Evolutionary conservation across 805 yeast genomes (phyloP).

Genomic region (Kuraishia hungarica): DNA sequence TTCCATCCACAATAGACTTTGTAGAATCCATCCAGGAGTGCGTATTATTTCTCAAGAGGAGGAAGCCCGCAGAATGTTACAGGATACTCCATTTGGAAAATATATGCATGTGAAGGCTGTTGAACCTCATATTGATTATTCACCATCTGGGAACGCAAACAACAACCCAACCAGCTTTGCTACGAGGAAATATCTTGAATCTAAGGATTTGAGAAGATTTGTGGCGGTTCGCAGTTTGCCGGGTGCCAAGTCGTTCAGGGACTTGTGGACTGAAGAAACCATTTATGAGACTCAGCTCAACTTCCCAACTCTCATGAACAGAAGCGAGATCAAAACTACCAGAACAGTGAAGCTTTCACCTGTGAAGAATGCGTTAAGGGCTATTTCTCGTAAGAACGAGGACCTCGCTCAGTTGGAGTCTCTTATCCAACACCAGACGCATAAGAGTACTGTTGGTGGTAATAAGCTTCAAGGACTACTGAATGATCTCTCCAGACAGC

Average conservation of each 20-base stretch:
- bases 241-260: slow-evolving; percentile 61
- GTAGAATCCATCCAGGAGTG: slow-evolving; percentile 76
- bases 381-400: slow-evolving; percentile 58
- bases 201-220: slow-evolving; percentile 64
- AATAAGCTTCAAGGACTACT: slow-evolving; percentile 31
- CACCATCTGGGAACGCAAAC: slow-evolving; percentile 16
- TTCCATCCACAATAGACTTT: slow-evolving; percentile 68
- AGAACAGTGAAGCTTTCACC: slow-evolving; percentile 62
- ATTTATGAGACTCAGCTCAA: slow-evolving; percentile 66
- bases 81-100: slow-evolving; percentile 58
- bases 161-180: slow-evolving; percentile 44
- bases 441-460: slow-evolving; percentile 41
- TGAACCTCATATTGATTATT: slow-evolving; percentile 52
- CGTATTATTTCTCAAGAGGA: slow-evolving; percentile 48
- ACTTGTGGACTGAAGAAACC: slow-evolving; percentile 85
- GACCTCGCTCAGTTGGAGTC: slow-evolving; percentile 66
- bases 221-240: slow-evolving; percentile 64
- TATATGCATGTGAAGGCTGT: slow-evolving; percentile 66
- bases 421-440: slow-evolving; percentile 40
- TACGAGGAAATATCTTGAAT: slow-evolving; percentile 66
- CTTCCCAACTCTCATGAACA: slow-evolving; percentile 84
- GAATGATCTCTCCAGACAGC: slow-evolving; percentile 58
- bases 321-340: slow-evolving; percentile 57
- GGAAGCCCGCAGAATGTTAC: slow-evolving; percentile 42
- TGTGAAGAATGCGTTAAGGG: slow-evolving; percentile 68